These are phyloP conservation scores for Inga laurina DNA, from an alignment of 306 rosid genomes.

Conservation along the genomic window DNA sequence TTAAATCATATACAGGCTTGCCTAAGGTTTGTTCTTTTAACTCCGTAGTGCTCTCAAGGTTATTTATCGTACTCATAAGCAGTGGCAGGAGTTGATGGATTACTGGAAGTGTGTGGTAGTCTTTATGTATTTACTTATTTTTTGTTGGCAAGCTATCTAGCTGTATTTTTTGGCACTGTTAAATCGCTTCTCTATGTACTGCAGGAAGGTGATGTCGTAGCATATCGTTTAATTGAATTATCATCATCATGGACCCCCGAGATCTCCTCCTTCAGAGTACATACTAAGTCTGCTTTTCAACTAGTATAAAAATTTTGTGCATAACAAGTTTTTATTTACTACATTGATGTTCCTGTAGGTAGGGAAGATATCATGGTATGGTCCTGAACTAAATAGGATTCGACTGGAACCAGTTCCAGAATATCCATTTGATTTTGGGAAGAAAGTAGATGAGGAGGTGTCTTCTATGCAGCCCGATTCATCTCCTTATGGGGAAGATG, in stretches of 20 bases:
- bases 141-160: slow-evolving; percentile 3
- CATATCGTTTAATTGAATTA: slow-evolving; percentile 85
- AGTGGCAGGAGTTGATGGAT: slow-evolving; percentile 5
- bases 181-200: slow-evolving; percentile 27
- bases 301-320: slow-evolving; percentile 16
- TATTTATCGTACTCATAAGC: slow-evolving; percentile 16
- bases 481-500: slow-evolving; percentile 73
- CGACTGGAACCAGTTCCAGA: slow-evolving; percentile 62
- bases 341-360: slow-evolving; percentile 54
- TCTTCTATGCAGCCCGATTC: slow-evolving; percentile 50
- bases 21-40: slow-evolving; percentile 66
- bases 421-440: slow-evolving; percentile 66
- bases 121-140: not conserved
- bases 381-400: slow-evolving; percentile 57
- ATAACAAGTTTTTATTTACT: slow-evolving; percentile 13
- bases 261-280: slow-evolving; percentile 83
- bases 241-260: slow-evolving; percentile 93
- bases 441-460: slow-evolving; percentile 50
- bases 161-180: slow-evolving; percentile 26
- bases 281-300: slow-evolving; percentile 31
- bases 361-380: slow-evolving; percentile 65
- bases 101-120: not conserved
- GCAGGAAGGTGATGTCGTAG: slow-evolving; percentile 80
- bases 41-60: slow-evolving; percentile 2
- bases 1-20: slow-evolving; percentile 53